phyloP scores from a whole-genome alignment of 495 filamentous ascomycete species.

The Hyaloscypha finlandica region DNA sequence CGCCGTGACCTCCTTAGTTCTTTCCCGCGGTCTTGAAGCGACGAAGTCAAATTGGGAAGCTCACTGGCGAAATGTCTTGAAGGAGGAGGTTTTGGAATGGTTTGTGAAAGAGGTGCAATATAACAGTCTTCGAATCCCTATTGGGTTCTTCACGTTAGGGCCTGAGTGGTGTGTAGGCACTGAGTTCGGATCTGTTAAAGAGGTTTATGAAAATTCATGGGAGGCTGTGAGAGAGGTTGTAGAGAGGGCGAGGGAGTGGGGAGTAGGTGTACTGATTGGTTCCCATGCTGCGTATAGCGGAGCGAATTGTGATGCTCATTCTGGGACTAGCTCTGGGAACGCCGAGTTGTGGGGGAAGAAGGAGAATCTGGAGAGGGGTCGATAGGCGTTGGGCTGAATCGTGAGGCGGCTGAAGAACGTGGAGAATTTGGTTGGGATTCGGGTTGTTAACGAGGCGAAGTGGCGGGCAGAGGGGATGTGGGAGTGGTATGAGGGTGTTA shows the following conservation, averaged over 20 bases:
- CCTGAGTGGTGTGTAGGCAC: constrained; percentile 48
- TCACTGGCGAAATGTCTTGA: constrained; percentile 50
- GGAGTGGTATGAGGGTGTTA: constrained; percentile 52
- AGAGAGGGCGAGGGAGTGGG: constrained; percentile 38
- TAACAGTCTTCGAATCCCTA: constrained; percentile 56
- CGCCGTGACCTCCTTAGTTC: constrained; percentile 46
- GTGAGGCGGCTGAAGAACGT: constrained; percentile 42
- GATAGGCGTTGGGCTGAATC: constrained; percentile 45
- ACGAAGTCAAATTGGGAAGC: constrained; percentile 49
- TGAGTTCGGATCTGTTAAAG: constrained; percentile 42
- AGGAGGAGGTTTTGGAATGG: constrained; percentile 48
- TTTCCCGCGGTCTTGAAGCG: constrained; percentile 44
- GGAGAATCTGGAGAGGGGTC: constrained; percentile 36
- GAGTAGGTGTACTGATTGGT: constrained; percentile 55
- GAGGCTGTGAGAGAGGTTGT: constrained; percentile 42
- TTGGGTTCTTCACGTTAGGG: constrained; percentile 57
- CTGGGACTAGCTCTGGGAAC: constrained; percentile 46
- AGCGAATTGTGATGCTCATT: constrained; percentile 50
- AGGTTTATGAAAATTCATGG: constrained; percentile 55
- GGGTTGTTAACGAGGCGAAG: constrained; percentile 54
- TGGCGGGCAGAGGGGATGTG: constrained; percentile 49
- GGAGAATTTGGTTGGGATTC: constrained; percentile 49
- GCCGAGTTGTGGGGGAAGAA: constrained; percentile 46
- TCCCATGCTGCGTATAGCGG: constrained; percentile 58
- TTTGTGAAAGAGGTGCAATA: constrained; percentile 45